Evolutionary conservation across 257 asterid genomes (phyloP), one percentile per base, ranked within the genome.

Genomic region (Verbascum thapsus): DNA sequence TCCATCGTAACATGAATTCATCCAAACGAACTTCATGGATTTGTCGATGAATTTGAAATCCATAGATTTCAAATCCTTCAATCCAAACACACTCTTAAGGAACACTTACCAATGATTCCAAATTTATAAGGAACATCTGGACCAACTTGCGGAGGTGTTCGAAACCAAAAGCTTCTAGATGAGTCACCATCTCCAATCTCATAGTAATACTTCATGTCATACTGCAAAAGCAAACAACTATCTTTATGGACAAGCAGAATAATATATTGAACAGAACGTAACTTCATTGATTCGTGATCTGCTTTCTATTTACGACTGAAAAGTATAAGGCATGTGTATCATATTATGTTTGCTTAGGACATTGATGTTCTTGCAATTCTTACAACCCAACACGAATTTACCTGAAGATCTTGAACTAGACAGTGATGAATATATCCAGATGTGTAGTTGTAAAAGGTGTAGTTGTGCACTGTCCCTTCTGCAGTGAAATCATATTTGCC

Each of bases 361-460:
- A 47, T 17, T 32, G 48, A 11, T 42, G 61, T 42, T 17, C 41
- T 22, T 17, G 34, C 0, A 51, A 44, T 61, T 16, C 45, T 44
- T 43, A 10, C 50, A 48, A 55, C 34, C 19, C 37, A 26, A 26
- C 5, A 26, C 32, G 5, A 26, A 52, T 67, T 62, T 85, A 92
- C 99, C 96, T 89, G 83, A 69, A 92, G 96, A 69, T 78, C 96
- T 66, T 73, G 81, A 61, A 92, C 52, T 64, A 85, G 88, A 68
- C 95, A 89, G 75, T 89, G 86, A 73, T 92, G 99, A 72, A 89
- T 83, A 68, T 77, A 85, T 62, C 97, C 99, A 62, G 99, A 92
- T 70, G 82, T 82, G 69, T 89, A 84, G 44, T 76, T 72, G 80
- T 87, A 77, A 65, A 92, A 83, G 43, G 94, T 89, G 67, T 89